Percentiles rank a stretch among this genome's conserved stretches.
These are phyloP conservation scores for Sporothrix euskadiensis DNA, from an alignment of 2,329 filamentous ascomycete genomes.

Conservation along the genomic window DNA sequence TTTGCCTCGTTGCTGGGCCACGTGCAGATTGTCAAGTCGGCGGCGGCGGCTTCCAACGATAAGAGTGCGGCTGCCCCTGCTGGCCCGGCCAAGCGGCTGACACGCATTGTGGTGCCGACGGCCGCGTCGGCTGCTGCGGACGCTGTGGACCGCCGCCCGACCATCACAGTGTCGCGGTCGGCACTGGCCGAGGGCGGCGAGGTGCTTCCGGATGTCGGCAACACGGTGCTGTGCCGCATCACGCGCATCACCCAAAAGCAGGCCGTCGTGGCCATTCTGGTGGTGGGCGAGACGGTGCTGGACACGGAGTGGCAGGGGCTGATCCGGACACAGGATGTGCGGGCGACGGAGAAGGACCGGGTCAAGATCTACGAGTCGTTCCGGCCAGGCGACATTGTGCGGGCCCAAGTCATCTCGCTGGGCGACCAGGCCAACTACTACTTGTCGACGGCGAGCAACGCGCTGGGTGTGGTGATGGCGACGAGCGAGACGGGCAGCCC, in stretches of 20 bases:
- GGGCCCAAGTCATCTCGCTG: conserved; percentile 83
- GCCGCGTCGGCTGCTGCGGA: conserved; percentile 42
- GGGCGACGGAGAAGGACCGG: conserved; percentile 93
- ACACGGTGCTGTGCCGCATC: conserved; percentile 79
- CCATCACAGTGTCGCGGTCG: conserved; percentile 57
- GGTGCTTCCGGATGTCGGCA: conserved; percentile 78
- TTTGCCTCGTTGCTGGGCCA: conserved; percentile 81
- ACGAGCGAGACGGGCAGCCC: conserved; percentile 82
- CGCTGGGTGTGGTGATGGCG: conserved; percentile 91
- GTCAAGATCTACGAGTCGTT: conserved; percentile 91
- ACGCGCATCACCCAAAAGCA: conserved; percentile 83
- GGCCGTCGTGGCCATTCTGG: conserved; percentile 81
- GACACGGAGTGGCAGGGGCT: conserved; percentile 82
- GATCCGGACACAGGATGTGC: conserved; percentile 85
- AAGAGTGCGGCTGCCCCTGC: background rate
- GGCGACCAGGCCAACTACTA: conserved; percentile 97
- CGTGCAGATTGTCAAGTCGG: conserved; percentile 56
- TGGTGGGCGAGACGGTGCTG: conserved; percentile 71
- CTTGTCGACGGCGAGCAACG: conserved; percentile 86
- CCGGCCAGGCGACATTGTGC: conserved; percentile 86
- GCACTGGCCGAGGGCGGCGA: conserved; percentile 48
- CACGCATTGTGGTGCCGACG: conserved; percentile 52
- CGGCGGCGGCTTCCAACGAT: conserved; percentile 38
- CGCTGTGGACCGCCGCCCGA: conserved; percentile 49
- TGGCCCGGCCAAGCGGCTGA: conserved; percentile 59